phyloP scores from a whole-genome alignment of 139 green algal genomes.

The Chlorella sp. region DNA sequence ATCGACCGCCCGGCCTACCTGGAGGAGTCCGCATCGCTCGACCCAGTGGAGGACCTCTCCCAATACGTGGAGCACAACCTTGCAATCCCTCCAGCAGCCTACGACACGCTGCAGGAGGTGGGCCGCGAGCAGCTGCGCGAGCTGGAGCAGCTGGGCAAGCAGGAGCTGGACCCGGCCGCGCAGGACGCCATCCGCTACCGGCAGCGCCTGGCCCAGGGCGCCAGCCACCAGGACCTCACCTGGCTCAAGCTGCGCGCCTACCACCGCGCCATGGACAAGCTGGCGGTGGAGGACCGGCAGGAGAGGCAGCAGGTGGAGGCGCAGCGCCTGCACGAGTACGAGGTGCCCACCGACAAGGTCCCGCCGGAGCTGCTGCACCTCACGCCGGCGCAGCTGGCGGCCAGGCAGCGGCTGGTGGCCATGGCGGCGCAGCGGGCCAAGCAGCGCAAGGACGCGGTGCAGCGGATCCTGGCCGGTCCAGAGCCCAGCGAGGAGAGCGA shows the following conservation, averaged over 20 bases:
- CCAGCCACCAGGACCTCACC: constrained; percentile 5
- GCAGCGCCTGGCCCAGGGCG: constrained; percentile 5
- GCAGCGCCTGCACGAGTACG: neutral
- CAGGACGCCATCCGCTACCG: constrained; percentile 5
- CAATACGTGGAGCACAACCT: neutral
- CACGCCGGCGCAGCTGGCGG: neutral
- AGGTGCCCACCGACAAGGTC: neutral
- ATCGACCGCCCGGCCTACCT: neutral
- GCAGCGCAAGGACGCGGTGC: neutral
- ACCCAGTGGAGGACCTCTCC: neutral
- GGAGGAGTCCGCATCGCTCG: constrained; percentile 7
- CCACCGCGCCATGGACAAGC: constrained; percentile 9
- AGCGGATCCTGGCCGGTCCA: neutral
- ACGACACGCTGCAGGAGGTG: constrained; percentile 2
- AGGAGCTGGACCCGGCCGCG: neutral
- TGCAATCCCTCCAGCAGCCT: neutral
- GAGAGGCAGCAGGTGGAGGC: neutral
- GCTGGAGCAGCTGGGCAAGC: neutral
- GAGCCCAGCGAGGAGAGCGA: constrained; percentile 1
- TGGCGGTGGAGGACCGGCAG: neutral
- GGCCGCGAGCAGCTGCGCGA: neutral
- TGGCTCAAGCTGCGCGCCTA: constrained; percentile 27
- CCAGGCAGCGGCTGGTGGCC: neutral
- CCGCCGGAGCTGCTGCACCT: neutral
- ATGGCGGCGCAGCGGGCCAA: neutral